A percentile compares a stretch with the other conserved stretches of the same genome.
Conservation (phyloP, 768 basidiomycete species). For the Nidularia sp. region DNA sequence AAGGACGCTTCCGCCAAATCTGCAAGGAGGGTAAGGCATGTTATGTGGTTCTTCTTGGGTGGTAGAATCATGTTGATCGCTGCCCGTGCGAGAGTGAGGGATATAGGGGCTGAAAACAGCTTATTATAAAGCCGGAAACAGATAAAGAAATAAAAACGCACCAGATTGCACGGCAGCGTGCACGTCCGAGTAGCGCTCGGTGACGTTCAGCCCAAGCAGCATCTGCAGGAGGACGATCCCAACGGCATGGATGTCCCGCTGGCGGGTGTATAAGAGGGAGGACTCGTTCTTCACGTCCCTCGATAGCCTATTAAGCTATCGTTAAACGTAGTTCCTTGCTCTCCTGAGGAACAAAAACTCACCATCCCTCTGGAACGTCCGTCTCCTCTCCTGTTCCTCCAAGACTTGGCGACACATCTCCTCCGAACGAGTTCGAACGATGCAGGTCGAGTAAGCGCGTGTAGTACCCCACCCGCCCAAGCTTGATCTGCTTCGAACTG, state of each 20-base stretch:
- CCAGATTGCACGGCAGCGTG: slow-evolving; percentile 55
- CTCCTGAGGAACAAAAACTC: neutral
- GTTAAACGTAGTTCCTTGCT: neutral
- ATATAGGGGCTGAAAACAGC: slow-evolving; percentile 41
- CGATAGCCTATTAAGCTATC: slow-evolving; percentile 48
- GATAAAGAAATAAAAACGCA: slow-evolving; percentile 22
- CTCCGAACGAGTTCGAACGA: slow-evolving; percentile 75
- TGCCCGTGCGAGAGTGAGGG: slow-evolving; percentile 45
- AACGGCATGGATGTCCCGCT: slow-evolving; percentile 78
- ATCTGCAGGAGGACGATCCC: slow-evolving; percentile 83
- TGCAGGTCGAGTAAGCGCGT: slow-evolving; percentile 76
- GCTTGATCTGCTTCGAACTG: slow-evolving; percentile 56
- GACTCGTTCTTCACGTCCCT: slow-evolving; percentile 78
- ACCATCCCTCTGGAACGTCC: slow-evolving; percentile 46
- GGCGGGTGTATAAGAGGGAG: slow-evolving; percentile 65
- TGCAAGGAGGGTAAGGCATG: slow-evolving; percentile 54
- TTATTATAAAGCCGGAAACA: neutral
- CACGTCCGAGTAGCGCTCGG: slow-evolving; percentile 47
- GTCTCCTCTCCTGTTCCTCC: slow-evolving; percentile 21
- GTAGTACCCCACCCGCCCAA: slow-evolving; percentile 70
- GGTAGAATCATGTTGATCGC: slow-evolving; percentile 59
- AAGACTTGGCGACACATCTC: slow-evolving; percentile 14
- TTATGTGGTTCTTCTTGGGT: slow-evolving; percentile 50
- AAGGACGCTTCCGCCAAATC: slow-evolving; percentile 46
- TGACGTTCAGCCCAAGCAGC: slow-evolving; percentile 75